Evolutionary conservation across 1,284 basidiomycete genomes (phyloP), one percentile per base, ranked within the genome.

Genomic region (Mycena sp.): DNA sequence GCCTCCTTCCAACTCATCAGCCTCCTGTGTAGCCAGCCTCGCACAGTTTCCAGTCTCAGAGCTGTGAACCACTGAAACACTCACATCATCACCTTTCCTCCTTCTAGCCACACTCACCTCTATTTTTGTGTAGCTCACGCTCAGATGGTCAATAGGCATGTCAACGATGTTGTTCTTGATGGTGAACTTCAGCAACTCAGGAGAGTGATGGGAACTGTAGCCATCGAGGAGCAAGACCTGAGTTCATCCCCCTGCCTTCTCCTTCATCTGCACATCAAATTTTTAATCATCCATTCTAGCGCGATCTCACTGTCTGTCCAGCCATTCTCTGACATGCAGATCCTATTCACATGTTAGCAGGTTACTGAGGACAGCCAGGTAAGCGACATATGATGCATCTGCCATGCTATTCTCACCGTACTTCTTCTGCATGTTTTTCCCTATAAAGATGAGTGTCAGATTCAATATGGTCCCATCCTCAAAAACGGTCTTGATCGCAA

Each of bases 201-300:
- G 49, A 17, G 69, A 64, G 43, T 67, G 68, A 51, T 78, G 76
- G 3, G 74, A 77, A 26, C 55, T 65, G 54, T 78, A 76, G 3
- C 73, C 72, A 69, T 77, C 73, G 26, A 77, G 50, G 10, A 17
- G 37, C 14, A 16, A 71, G 75, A 26, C 65, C 30, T 1, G 58
- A n/a, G 19, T 74, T 67, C 57, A 78, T 76, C 17, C 70, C 61
- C 19, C 72, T 58, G 32, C 48, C 28, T 9, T 75, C 40, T 71
- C 71, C 77, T 3, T 64, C 45, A 3, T 59, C 43, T 1, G 63
- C 61, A 30, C 76, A 43, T n/a, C n/a, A n/a, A n/a, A n/a, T n/a
- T n/a, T n/a, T n/a, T n/a, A n/a, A n/a, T n/a, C n/a, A n/a, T 17
- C 70, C 63, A n/a, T n/a, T n/a, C n/a, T n/a, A n/a, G n/a, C n/a